Conservation (phyloP, 352 stramenopile genomes). For the Phytophthora sansomeana region DNA sequence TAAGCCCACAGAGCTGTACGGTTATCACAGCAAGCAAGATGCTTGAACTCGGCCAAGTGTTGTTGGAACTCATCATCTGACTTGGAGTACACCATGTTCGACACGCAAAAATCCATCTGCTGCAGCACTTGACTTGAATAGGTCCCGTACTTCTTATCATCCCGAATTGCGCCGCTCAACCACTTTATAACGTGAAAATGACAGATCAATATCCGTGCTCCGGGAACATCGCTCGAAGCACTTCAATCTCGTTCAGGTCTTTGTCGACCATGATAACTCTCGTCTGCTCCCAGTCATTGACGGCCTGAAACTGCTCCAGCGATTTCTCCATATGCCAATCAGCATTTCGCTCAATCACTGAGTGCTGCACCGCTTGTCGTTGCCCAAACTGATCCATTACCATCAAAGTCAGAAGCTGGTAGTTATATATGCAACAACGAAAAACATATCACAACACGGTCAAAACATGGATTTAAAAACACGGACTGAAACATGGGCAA, state of each 20-base stretch:
- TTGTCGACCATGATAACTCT: conserved; percentile 12
- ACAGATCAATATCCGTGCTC: neutral
- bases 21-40: neutral
- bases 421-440: conserved; percentile 5
- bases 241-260: neutral
- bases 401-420: conserved; percentile 11
- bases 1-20: neutral
- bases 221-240: conserved; percentile 3
- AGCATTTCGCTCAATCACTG: conserved; percentile 12
- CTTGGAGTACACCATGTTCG: conserved; percentile 13
- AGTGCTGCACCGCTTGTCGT: conserved; percentile 14
- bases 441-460: neutral
- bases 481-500: conserved; percentile 9
- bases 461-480: neutral
- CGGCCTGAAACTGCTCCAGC: neutral
- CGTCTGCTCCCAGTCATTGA: neutral
- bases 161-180: neutral
- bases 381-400: conserved; percentile 13
- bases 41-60: conserved; percentile 14
- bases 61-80: conserved; percentile 1
- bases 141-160: conserved; percentile 12
- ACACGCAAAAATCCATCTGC: conserved; percentile 14
- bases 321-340: conserved; percentile 9
- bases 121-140: conserved; percentile 4
- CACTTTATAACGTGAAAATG: conserved; percentile 15